phyloP scores from a whole-genome alignment of 129 eudicot genomes.

The Mikania micrantha region DNA sequence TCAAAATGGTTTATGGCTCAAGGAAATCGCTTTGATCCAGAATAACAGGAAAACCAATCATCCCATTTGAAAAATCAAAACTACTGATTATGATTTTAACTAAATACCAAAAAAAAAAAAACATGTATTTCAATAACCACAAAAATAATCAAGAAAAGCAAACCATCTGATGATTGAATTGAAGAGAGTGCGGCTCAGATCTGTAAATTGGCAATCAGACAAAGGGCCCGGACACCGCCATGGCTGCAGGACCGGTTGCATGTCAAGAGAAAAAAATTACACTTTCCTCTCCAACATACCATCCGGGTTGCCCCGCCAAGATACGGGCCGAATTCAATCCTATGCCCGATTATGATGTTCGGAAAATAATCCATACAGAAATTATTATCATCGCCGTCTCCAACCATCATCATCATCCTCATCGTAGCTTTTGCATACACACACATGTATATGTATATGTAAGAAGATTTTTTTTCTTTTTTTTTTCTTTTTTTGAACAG shows the following conservation, averaged over 20 bases:
- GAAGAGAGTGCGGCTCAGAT: conserved; percentile 27
- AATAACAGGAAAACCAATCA: no score
- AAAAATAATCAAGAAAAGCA: background rate
- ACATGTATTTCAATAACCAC: background rate
- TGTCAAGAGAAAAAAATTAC: background rate
- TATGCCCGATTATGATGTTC: conserved; percentile 10
- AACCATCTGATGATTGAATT: conserved; percentile 1
- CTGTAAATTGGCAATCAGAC: conserved; percentile 16
- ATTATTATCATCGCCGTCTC: no score
- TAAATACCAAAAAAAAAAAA: background rate
- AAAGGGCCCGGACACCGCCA: conserved; percentile 29
- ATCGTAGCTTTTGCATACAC: no score
- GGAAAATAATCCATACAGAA: conserved; percentile 6
- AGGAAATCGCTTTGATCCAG: no score
- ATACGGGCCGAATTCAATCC: conserved; percentile 22
- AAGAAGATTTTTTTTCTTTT: no score
- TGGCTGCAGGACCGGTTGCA: conserved; percentile 40
- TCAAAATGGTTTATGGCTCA: no score
- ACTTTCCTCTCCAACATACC: conserved; percentile 9
- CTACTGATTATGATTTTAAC: no score
- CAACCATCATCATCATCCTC: no score
- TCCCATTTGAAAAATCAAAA: no score
- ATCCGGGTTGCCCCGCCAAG: conserved; percentile 42
- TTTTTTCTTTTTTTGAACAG: no score
- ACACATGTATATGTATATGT: no score